Evolutionary conservation across 2,329 filamentous ascomycete species (phyloP).

Genomic region (Shiraia bambusicola): DNA sequence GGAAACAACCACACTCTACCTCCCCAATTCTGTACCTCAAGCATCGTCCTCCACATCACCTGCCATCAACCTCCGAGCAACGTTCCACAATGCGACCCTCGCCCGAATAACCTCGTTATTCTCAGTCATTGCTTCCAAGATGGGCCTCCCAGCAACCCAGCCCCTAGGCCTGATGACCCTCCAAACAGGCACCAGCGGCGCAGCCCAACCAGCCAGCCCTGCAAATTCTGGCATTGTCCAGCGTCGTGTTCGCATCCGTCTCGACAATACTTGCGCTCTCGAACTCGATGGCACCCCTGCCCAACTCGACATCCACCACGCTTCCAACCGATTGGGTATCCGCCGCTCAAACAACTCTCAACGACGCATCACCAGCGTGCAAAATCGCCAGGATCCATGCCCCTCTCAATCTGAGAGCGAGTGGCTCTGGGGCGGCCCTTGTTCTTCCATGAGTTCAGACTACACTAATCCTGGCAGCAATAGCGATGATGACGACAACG

Average conservation of each 20-base stretch:
- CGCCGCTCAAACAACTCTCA: constrained; percentile 1
- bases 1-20: constrained; percentile 47
- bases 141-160: constrained; percentile 63
- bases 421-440: constrained; percentile 22
- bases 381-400: not conserved
- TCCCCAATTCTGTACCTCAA: constrained; percentile 19
- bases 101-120: constrained; percentile 71
- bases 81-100: constrained; percentile 73
- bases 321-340: constrained; percentile 20
- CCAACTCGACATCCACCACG: constrained; percentile 17
- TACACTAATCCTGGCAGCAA: constrained; percentile 9
- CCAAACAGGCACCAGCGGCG: constrained; percentile 58
- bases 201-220: constrained; percentile 64
- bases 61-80: constrained; percentile 54
- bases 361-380: not conserved
- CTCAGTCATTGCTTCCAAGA: constrained; percentile 78
- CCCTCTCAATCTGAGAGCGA: constrained; percentile 4
- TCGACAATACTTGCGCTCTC: constrained; percentile 24
- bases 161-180: constrained; percentile 69
- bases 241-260: constrained; percentile 58
- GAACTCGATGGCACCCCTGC: constrained; percentile 28
- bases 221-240: constrained; percentile 70
- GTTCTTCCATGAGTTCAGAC: constrained; percentile 5
- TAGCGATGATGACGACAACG: constrained; percentile 17
- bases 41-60: constrained; percentile 25